These are phyloP conservation scores for Capronia epimyces DNA, from an alignment of 2,329 filamentous ascomycete genomes.

Conservation along the genomic window DNA sequence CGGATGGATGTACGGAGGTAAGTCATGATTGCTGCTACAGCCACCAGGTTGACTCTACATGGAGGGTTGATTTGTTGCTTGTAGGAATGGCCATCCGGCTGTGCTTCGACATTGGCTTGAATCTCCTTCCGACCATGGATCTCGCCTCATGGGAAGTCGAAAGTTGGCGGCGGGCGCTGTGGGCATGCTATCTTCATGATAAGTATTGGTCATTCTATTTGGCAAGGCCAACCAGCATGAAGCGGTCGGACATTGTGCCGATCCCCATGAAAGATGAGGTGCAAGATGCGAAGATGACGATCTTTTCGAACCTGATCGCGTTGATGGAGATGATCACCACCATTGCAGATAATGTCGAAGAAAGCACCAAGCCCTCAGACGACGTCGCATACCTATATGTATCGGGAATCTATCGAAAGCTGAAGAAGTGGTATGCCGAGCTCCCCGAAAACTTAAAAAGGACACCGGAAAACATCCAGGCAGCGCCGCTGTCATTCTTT, in stretches of 20 bases:
- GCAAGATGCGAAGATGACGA: slow-evolving; percentile 10
- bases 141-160: slow-evolving; percentile 17
- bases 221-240: slow-evolving; percentile 7
- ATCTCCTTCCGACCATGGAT: slow-evolving; percentile 32
- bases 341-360: slow-evolving; percentile 7
- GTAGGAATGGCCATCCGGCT: slow-evolving; percentile 37
- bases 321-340: slow-evolving; percentile 16
- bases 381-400: neutral
- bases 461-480: slow-evolving; percentile 9
- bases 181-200: slow-evolving; percentile 14
- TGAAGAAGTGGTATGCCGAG: slow-evolving; percentile 13
- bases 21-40: no score
- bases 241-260: slow-evolving; percentile 1
- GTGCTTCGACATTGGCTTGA: slow-evolving; percentile 40
- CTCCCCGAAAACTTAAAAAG: slow-evolving; percentile 11
- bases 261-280: neutral
- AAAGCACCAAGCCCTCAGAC: slow-evolving; percentile 4
- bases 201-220: slow-evolving; percentile 17
- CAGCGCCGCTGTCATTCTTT: slow-evolving; percentile 10
- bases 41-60: no score
- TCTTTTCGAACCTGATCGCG: slow-evolving; percentile 15
- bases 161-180: slow-evolving; percentile 15
- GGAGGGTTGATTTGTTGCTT: no score
- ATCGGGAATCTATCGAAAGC: slow-evolving; percentile 7
- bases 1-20: slow-evolving; percentile 40